Conservation (phyloP, 441 rosid genomes). For the Heliophila coronopifolia region DNA sequence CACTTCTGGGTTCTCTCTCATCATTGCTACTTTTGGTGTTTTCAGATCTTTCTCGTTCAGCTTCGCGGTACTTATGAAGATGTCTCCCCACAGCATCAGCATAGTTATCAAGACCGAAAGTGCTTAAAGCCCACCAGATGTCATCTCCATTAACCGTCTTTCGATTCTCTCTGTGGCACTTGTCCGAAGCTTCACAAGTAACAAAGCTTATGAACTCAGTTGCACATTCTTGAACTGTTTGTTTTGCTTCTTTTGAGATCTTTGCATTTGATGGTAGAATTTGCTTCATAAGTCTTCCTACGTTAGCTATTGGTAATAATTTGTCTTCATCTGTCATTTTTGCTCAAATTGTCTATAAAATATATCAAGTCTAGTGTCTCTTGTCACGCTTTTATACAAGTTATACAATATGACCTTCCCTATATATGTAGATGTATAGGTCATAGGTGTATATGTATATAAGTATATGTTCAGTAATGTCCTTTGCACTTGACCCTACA, state of each 20-base stretch:
- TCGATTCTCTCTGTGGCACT: constrained; percentile 74
- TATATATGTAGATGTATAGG: constrained; percentile 15
- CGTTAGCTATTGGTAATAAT: constrained; percentile 74
- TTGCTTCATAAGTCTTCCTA: constrained; percentile 79
- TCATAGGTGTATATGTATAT: constrained; percentile 13
- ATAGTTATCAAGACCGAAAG: constrained; percentile 74
- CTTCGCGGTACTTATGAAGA: constrained; percentile 61
- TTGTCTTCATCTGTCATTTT: constrained; percentile 60
- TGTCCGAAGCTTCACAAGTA: constrained; percentile 72
- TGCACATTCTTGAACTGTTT: constrained; percentile 81
- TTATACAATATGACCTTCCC: constrained; percentile 11
- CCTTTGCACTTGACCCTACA: constrained; percentile 19
- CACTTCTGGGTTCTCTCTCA: constrained; percentile 32
- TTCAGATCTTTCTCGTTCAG: constrained; percentile 54
- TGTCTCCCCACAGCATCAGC: constrained; percentile 60
- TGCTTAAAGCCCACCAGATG: constrained; percentile 69
- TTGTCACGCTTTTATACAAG: constrained; percentile 26
- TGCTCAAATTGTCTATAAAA: no score
- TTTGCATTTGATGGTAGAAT: constrained; percentile 66
- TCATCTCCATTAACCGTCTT: constrained; percentile 77
- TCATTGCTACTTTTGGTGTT: constrained; percentile 28
- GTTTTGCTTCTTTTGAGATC: constrained; percentile 76
- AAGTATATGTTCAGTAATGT: background rate
- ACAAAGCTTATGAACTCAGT: constrained; percentile 86
- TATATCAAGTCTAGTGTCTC: constrained; percentile 14